Evolutionary conservation across 192 early-diverging fungal genomes (phyloP).

Genomic region (Rhizophagus clarus): DNA sequence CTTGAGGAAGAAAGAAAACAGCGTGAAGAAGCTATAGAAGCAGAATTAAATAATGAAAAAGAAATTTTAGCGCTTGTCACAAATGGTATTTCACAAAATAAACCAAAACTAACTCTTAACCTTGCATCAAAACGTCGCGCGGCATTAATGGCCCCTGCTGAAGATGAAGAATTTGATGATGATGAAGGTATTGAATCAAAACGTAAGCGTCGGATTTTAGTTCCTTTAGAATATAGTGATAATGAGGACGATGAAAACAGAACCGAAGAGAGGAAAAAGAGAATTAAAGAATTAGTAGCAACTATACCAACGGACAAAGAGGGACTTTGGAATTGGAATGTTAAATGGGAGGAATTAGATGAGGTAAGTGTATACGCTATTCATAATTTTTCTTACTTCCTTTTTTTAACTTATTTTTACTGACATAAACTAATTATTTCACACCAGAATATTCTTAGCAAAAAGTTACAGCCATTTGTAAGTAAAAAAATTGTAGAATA

Average conservation of each 20-base stretch:
- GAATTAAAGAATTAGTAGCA: conserved; percentile 66
- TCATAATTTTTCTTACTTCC: not conserved
- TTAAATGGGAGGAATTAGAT: conserved; percentile 79
- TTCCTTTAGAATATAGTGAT: conserved; percentile 56
- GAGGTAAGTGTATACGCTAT: conserved; percentile 51
- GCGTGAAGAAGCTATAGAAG: conserved; percentile 35
- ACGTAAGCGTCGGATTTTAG: conserved; percentile 49
- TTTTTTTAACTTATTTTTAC: not conserved
- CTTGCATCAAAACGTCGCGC: conserved; percentile 40
- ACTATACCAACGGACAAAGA: conserved; percentile 71
- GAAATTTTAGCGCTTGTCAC: not conserved
- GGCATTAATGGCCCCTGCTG: conserved; percentile 24
- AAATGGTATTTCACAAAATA: conserved; percentile 36
- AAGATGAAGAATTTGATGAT: conserved; percentile 47
- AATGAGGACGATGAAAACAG: conserved; percentile 58
- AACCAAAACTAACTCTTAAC: conserved; percentile 27
- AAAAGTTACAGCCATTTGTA: conserved; percentile 76
- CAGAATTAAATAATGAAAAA: conserved; percentile 3
- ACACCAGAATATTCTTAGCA: conserved; percentile 50
- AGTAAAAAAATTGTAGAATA: conserved; percentile 79
- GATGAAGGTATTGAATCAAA: conserved; percentile 56
- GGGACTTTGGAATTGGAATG: conserved; percentile 68
- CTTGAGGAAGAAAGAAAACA: conserved; percentile 35
- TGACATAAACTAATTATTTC: conserved; percentile 23
- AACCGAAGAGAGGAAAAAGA: conserved; percentile 65